A percentile compares a stretch with the other conserved stretches of the same genome.
These are phyloP conservation scores for Camelina sativa DNA, from an alignment of 345 rosid genomes.

Conservation along the genomic window DNA sequence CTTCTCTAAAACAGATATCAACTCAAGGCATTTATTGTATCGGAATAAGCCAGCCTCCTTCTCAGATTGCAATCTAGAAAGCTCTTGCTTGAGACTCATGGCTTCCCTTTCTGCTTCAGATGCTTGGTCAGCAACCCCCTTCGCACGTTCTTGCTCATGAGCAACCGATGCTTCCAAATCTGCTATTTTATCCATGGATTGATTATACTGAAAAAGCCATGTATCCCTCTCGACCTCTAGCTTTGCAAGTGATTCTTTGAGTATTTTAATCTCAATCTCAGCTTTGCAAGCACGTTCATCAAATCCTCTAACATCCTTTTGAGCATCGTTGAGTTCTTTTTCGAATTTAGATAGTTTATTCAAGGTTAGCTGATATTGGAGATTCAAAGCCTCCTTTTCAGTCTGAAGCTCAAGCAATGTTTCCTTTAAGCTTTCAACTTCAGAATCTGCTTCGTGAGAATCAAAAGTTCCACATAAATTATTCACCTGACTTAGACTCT, in stretches of 20 bases:
- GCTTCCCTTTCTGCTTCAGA: conserved; percentile 52
- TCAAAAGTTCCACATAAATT: conserved; percentile 43
- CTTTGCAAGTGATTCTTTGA: conserved; percentile 69
- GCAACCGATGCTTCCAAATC: conserved; percentile 54
- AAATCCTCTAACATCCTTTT: conserved; percentile 60
- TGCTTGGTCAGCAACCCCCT: conserved; percentile 54
- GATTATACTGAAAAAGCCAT: conserved; percentile 63
- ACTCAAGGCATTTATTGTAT: conserved; percentile 66
- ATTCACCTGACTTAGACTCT: conserved; percentile 61
- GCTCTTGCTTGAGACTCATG: conserved; percentile 67
- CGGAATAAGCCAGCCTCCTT: conserved; percentile 61
- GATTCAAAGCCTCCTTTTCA: conserved; percentile 69
- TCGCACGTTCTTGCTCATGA: conserved; percentile 54
- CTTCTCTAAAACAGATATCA: conserved; percentile 64
- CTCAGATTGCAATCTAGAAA: conserved; percentile 67
- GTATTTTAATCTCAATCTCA: conserved; percentile 69
- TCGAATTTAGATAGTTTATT: conserved; percentile 69
- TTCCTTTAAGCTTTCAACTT: conserved; percentile 62
- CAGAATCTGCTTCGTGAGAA: conserved; percentile 56
- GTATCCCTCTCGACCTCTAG: conserved; percentile 78
- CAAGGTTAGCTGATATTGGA: conserved; percentile 68
- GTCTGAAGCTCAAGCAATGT: conserved; percentile 68
- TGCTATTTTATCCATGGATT: conserved; percentile 67
- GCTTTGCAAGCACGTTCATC: conserved; percentile 78
- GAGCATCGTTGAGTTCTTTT: conserved; percentile 63